A percentile compares a stretch with the other conserved stretches of the same genome.
Evolutionary conservation across 2,329 filamentous ascomycete genomes (phyloP).

Genomic region (Emergomyces orientalis): DNA sequence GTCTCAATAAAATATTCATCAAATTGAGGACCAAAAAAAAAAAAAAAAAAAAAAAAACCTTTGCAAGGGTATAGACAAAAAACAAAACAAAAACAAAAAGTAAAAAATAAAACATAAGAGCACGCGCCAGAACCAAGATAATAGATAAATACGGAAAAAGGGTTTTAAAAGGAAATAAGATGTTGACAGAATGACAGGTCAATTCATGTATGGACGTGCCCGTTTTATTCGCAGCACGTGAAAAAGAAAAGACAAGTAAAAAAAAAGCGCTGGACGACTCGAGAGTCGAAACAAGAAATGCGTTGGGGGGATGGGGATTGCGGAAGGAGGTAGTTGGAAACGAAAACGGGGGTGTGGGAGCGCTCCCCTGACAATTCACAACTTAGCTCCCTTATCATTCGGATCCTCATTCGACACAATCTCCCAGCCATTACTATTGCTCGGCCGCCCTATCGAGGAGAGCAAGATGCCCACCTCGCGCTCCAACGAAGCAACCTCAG

Average conservation of each 20-base stretch:
- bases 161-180: neutral
- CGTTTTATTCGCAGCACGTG: neutral
- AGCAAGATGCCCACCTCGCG: constrained; percentile 38
- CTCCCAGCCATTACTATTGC: constrained; percentile 8
- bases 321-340: too few species aligned
- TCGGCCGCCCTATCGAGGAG: constrained; percentile 23
- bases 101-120: neutral
- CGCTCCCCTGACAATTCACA: too few species aligned
- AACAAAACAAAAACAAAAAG: neutral
- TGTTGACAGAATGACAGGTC: neutral
- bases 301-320: too few species aligned
- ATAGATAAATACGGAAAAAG: neutral
- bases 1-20: neutral
- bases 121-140: neutral
- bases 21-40: neutral
- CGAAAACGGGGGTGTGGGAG: too few species aligned
- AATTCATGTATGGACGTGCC: neutral
- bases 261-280: neutral
- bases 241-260: neutral
- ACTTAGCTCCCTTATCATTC: constrained; percentile 15
- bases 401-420: constrained; percentile 7
- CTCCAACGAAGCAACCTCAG: constrained; percentile 39
- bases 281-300: too few species aligned
- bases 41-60: neutral
- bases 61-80: constrained; percentile 1